These are phyloP conservation scores for Tagetes patula DNA, from an alignment of 129 eudicot genomes.

Conservation along the genomic window DNA sequence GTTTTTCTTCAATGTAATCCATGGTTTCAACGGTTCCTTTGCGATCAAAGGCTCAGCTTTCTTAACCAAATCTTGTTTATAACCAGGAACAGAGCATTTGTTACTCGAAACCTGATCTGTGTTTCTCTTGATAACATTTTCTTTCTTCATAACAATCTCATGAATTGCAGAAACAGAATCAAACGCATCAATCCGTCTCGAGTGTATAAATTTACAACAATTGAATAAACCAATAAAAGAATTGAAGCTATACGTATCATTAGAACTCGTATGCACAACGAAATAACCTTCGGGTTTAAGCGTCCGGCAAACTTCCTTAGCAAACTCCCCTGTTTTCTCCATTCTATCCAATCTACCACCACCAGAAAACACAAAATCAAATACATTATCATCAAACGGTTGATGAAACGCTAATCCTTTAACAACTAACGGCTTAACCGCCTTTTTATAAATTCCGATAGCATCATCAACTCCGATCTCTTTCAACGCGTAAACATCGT, in stretches of 20 bases:
- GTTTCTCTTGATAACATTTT: slow-evolving; percentile 14
- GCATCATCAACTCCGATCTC: slow-evolving; percentile 75
- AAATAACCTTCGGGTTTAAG: slow-evolving; percentile 80
- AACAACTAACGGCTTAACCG: slow-evolving; percentile 63
- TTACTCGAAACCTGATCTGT: slow-evolving; percentile 11
- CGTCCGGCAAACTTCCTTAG: slow-evolving; percentile 66
- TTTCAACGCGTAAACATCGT: slow-evolving; percentile 70
- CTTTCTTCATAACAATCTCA: slow-evolving; percentile 66
- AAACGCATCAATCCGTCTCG: slow-evolving; percentile 48
- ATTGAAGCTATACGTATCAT: slow-evolving; percentile 72
- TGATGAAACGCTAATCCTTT: slow-evolving; percentile 41
- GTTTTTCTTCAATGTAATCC: slow-evolving; percentile 85
- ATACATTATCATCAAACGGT: slow-evolving; percentile 42
- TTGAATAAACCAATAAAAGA: slow-evolving; percentile 67
- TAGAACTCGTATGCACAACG: slow-evolving; percentile 68
- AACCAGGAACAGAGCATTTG: slow-evolving; percentile 58
- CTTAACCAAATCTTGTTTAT: slow-evolving; percentile 53
- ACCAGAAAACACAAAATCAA: slow-evolving; percentile 78
- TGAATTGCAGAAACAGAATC: slow-evolving; percentile 41
- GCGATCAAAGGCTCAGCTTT: slow-evolving; percentile 78
- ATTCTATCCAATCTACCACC: slow-evolving; percentile 54
- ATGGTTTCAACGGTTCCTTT: slow-evolving; percentile 81
- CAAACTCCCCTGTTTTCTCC: slow-evolving; percentile 38
- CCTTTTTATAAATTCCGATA: slow-evolving; percentile 54
- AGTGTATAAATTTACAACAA: slow-evolving; percentile 62